A percentile compares a stretch with the other conserved stretches of the same genome.
phyloP scores from a whole-genome alignment of 768 basidiomycete genomes.

The Phlebiopsis flavidoalba region DNA sequence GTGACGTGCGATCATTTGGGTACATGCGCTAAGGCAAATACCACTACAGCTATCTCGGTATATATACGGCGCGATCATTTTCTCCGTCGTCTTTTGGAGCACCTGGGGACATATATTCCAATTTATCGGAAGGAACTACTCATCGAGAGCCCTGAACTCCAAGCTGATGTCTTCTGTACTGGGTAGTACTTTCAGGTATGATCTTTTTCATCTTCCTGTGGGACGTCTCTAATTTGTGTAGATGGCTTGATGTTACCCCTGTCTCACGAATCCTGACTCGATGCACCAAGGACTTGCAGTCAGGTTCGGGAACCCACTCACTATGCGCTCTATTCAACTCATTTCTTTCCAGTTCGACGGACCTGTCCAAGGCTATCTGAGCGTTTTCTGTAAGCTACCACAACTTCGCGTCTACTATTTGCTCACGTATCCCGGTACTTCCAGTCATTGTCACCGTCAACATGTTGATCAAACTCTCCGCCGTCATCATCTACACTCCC shows the following conservation, averaged over 20 bases:
- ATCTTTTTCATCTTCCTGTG: conserved; percentile 20
- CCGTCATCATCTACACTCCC: conserved; percentile 32
- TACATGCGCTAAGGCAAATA: background rate
- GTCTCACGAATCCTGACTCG: conserved; percentile 56
- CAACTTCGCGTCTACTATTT: no score
- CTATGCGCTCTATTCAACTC: background rate
- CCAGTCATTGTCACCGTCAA: conserved; percentile 14
- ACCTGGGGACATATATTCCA: conserved; percentile 31
- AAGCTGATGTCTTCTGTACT: conserved; percentile 48
- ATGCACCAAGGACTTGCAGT: conserved; percentile 58
- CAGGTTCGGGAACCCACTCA: conserved; percentile 13
- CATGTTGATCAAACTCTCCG: conserved; percentile 31
- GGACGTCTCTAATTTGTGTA: conserved; percentile 7
- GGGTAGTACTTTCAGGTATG: conserved; percentile 56
- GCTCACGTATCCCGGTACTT: conserved; percentile 11
- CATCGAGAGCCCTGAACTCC: conserved; percentile 48
- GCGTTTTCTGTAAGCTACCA: conserved; percentile 6
- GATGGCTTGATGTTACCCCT: conserved; percentile 47
- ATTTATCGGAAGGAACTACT: conserved; percentile 42
- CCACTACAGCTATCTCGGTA: conserved; percentile 40
- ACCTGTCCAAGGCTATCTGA: conserved; percentile 21
- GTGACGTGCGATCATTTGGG: background rate
- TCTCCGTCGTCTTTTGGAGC: conserved; percentile 28
- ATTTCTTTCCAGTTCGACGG: conserved; percentile 26
- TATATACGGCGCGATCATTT: conserved; percentile 24